Base-by-base conservation (phyloP, 2,329 filamentous ascomycete genomes). In the Penicillium sp. region DNA sequence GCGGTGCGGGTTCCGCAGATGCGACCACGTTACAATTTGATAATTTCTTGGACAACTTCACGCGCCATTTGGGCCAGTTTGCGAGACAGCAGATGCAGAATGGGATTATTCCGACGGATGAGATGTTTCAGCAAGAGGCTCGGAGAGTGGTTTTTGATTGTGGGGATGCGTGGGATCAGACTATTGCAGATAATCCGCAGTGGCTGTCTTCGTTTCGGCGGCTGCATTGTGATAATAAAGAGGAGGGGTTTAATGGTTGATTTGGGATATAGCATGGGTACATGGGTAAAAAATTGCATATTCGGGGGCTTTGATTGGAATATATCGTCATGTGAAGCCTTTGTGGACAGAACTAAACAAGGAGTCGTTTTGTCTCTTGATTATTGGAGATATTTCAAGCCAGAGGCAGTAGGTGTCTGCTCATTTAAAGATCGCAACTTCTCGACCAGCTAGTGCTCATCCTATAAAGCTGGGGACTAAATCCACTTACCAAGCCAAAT, bases 101-200 rank as follows among this genome's bases (percentile, higher is more conserved):
- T 5, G 63, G 63, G 1, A 70, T 79, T 1, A 66, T 76, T 16
- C 65, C 82, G 22, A 82, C 79, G 1, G 82, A 84, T 62, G 79
- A 81, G 19, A 79, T 82, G 75, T 72, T 84, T 6, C 82, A 84
- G 67, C 63, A 65, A 4, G 74, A 82, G 57, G 79, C 82, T 2
- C 75, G 82, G n/a, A 69, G 71, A 40, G 79, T 84, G 22, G 60
- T 83, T 5, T 84, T 82, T 59, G 78, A 79, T 16, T 74, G 75
- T 10, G 81, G 83, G 43, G 82, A 84, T 57, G 67, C 74, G 7
- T 84, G 81, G 81, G 79, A 83, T 55, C 73, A 78, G 40, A 76
- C 74, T 16, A 72, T 71, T 22, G 68, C 67, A 14, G 70, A 71
- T 58, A 66, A 66, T 54, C 59, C 60, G 2, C 63, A 67, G 38